A percentile compares a stretch with the other conserved stretches of the same genome.
phyloP scores from a whole-genome alignment of 345 rosid genomes.

The Eucalyptus guilfoylei region DNA sequence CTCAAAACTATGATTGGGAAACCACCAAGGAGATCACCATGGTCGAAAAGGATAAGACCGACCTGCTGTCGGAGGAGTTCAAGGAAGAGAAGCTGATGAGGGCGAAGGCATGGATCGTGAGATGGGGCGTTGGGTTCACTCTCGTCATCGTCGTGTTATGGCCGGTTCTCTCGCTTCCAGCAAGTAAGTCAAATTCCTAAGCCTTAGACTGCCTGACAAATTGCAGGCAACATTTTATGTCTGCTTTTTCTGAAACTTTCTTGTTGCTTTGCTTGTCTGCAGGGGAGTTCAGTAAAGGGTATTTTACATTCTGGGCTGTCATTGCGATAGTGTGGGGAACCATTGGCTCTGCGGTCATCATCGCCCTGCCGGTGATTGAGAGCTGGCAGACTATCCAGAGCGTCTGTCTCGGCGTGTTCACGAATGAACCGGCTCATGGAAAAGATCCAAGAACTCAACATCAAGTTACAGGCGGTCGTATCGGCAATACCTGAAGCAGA shows the following conservation, averaged over 20 bases:
- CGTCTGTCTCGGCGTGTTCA: constrained; percentile 62
- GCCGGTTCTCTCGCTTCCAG: constrained; percentile 77
- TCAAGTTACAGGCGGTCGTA: constrained; percentile 36
- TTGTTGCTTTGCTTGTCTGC: background rate
- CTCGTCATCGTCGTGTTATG: constrained; percentile 53
- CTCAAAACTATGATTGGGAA: constrained; percentile 79
- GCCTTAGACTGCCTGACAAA: background rate
- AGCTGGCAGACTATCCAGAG: constrained; percentile 67
- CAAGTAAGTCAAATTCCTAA: constrained; percentile 25
- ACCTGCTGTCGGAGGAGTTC: constrained; percentile 52
- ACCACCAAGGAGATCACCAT: constrained; percentile 72
- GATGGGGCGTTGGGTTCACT: constrained; percentile 85
- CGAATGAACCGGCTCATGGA: constrained; percentile 63
- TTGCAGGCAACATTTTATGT: background rate
- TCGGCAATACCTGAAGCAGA: constrained; percentile 67
- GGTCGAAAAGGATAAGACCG: constrained; percentile 53
- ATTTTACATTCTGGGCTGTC: constrained; percentile 85
- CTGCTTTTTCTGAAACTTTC: background rate
- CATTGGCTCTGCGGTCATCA: constrained; percentile 52
- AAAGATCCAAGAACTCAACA: constrained; percentile 48
- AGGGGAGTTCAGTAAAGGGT: constrained; percentile 58
- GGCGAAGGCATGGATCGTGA: constrained; percentile 77
- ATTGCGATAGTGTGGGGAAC: constrained; percentile 88
- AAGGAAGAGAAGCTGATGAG: constrained; percentile 58
- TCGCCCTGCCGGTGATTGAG: constrained; percentile 58